Evolutionary conservation across 768 basidiomycete species (phyloP), one percentile per base, ranked within the genome.

Genomic region (Polyporus arcularius): DNA sequence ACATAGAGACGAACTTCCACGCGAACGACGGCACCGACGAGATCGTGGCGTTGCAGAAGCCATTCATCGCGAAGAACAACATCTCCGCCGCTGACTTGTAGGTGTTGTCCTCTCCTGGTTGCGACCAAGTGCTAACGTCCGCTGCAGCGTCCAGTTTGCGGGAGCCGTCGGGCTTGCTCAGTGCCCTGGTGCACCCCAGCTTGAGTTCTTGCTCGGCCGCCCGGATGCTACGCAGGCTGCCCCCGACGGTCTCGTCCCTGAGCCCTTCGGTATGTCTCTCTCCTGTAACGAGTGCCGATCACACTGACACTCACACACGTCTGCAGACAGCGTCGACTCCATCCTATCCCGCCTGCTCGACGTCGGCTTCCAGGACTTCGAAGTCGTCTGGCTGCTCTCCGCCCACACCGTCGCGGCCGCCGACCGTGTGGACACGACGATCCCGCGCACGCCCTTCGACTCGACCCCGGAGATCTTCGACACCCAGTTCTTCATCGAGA

Each of bases 1-100:
- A 32, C 12, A 12, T 32, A 4, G 50, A 52, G 50, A 30, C 50
- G 11, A 38, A 52, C 16, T 52, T 52, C 42, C 42, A 43, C 35
- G 35, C 35, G 7, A 35, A 35, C 35, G 35, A 6, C 7, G 35
- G 35, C 35, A 35, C 11, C 35, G 76, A 79, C 55, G 78, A 75
- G 12, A 76, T 80, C 54, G 72, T 80, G 39, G 72, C 72, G 3
- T 67, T 57, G 1, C 73, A 78, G 58, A 70, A 67, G 38, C 73
- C 72, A 6, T 71, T 80, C 69, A 60, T 77, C 39, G 61, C 63
- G 16, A 69, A 67, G 28, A 71, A 78, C 65, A 73, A 76, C 60
- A 71, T 79, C 35, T 68, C 74, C 16, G 64, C 77, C 32, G 81
- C 78, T 42, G 82, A 83, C 68, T 76, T 82, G 80, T 81, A 55